Percentiles rank a stretch among this genome's conserved stretches.
Conservation (phyloP, 495 filamentous ascomycete species). For the Aspergillus wentii region DNA sequence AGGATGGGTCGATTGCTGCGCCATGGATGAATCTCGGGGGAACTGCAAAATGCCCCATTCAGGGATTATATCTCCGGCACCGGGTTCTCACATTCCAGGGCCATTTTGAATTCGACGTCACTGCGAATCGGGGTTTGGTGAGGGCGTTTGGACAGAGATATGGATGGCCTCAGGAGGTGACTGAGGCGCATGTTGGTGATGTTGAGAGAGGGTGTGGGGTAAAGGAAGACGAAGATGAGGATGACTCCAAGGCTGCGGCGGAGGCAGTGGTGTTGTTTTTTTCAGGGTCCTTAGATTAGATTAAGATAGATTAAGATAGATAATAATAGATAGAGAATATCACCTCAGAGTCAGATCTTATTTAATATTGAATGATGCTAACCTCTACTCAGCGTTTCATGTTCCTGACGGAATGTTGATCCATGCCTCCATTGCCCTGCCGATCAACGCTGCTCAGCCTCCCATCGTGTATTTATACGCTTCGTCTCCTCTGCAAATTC, state of each 20-base stretch:
- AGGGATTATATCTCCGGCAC: conserved; percentile 34
- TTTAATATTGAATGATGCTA: too few relatives aligned
- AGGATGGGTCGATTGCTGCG: too few relatives aligned
- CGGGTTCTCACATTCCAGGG: conserved; percentile 36
- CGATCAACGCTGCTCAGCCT: too few relatives aligned
- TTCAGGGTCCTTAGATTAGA: too few relatives aligned
- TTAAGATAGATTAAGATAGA: too few relatives aligned
- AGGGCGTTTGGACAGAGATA: conserved; percentile 25
- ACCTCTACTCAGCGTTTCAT: too few relatives aligned
- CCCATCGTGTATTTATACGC: too few relatives aligned
- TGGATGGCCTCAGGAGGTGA: conserved; percentile 20
- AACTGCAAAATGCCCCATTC: conserved; percentile 28
- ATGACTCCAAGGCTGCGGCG: conserved; percentile 35
- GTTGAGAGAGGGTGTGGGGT: conserved; percentile 11
- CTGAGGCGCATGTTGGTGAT: conserved; percentile 9
- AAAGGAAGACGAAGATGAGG: conserved; percentile 18
- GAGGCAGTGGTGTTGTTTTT: conserved; percentile 34
- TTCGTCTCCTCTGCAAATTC: too few relatives aligned
- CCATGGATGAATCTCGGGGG: conserved; percentile 32
- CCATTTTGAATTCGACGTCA: conserved; percentile 41
- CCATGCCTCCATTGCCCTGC: too few relatives aligned
- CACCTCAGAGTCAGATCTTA: too few relatives aligned
- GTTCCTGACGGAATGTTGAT: too few relatives aligned
- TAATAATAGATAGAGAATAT: too few relatives aligned
- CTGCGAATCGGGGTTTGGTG: conserved; percentile 28